Conservation (phyloP, 1,139 yeast species). For the Arxiozyma slooffiae region DNA sequence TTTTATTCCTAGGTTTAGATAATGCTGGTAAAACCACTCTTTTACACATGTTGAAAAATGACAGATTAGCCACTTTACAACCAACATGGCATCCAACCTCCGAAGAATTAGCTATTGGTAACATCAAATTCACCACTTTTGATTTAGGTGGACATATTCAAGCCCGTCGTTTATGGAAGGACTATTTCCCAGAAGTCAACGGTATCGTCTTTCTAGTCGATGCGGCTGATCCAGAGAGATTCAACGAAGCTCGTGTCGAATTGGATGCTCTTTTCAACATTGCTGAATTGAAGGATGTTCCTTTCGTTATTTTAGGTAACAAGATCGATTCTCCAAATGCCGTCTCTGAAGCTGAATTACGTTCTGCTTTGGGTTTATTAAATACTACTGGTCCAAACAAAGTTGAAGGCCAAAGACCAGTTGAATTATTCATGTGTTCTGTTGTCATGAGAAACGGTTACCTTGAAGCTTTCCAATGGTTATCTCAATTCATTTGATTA, state of each 20-base stretch:
- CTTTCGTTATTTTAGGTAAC: constrained; percentile 89
- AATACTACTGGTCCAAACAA: constrained; percentile 79
- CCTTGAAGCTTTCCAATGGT: constrained; percentile 94
- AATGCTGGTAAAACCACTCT: constrained; percentile 98
- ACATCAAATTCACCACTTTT: constrained; percentile 92
- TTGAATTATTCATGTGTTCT: constrained; percentile 94
- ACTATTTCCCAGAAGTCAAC: constrained; percentile 96
- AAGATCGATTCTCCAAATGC: constrained; percentile 92
- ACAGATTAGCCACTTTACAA: constrained; percentile 92
- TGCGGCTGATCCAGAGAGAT: constrained; percentile 93
- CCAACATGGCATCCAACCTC: constrained; percentile 98
- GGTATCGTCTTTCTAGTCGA: constrained; percentile 95
- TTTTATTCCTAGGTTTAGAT: constrained; percentile 89
- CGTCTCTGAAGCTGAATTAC: constrained; percentile 88
- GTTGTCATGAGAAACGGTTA: constrained; percentile 96
- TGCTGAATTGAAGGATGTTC: constrained; percentile 82
- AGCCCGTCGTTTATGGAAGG: constrained; percentile 99
- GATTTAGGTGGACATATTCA: constrained; percentile 98
- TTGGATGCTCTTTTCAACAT: constrained; percentile 85
- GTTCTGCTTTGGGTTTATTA: constrained; percentile 80
- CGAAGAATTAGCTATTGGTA: constrained; percentile 94
- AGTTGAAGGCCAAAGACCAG: constrained; percentile 76
- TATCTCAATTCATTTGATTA: constrained; percentile 74
- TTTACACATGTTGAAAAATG: constrained; percentile 92
- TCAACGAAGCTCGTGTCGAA: constrained; percentile 90